Evolutionary conservation across 805 yeast genomes (phyloP), one percentile per base, ranked within the genome.

Genomic region (Monosporozyma solicola): DNA sequence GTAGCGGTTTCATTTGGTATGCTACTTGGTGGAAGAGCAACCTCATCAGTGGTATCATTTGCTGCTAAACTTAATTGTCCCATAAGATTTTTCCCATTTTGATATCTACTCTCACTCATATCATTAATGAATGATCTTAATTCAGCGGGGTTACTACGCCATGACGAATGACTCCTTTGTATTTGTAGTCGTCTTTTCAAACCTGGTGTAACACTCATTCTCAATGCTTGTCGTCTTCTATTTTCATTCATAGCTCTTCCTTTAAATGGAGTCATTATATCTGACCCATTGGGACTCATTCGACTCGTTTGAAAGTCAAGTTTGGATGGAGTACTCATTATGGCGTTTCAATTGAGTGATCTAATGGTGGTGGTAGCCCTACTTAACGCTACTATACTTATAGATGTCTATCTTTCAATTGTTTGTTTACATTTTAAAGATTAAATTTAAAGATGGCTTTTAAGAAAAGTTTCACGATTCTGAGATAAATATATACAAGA

Each of bases 221-320:
- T 25, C 27, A 63, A 31, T 41, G 55, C 60, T 16, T 61, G 62
- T 50, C 55, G 53, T 25, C 59, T 16, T 32, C 58, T 49, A 35
- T 59, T 58, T 24, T 63, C 65, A 49, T 58, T 59, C 8, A 63
- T 43, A 5, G 66, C 66, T 15, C 63, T 53, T 31, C 57, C 60
- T 48, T 60, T 59, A 35, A 61, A 63, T 3, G 67, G 67, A 6
- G 66, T 62, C 24, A 56, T 43, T 16, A 54, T 54, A 9, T 51
- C 51, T 22, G 43, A 39, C 11, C 43, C 43, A 39, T 39, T 39
- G 43, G 43, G 25, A 16, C 43, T 22, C 27, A 39, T 8, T 22
- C 20, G 43, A 35, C 39, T 35, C n/a, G 39, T 35, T 15, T 13
- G 16, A 15, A 35, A 35, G 25, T 24, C 13, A 9, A 7, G 4